Percentiles rank a stretch among this genome's conserved stretches.
Evolutionary conservation across 371 early-diverging fungal species (phyloP).

Genomic region (Lichtheimia hyalospora): DNA sequence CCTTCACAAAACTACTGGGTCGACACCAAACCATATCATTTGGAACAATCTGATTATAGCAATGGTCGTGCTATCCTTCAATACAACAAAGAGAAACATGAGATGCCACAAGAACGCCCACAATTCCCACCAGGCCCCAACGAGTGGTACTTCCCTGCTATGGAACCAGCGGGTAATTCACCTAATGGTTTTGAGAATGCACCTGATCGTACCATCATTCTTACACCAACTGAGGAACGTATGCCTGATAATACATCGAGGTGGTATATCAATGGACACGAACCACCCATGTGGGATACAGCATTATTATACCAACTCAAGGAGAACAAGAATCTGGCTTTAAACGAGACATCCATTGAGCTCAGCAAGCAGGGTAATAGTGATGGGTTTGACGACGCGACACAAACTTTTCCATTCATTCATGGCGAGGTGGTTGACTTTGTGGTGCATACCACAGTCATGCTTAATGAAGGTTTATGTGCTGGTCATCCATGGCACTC

Average conservation of each 20-base stretch:
- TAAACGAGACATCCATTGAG: slow-evolving; percentile 17
- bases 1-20: slow-evolving; percentile 14
- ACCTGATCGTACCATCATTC: slow-evolving; percentile 18
- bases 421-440: slow-evolving; percentile 31
- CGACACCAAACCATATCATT: slow-evolving; percentile 4
- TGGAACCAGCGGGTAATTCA: not conserved
- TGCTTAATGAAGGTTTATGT: slow-evolving; percentile 15
- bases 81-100: slow-evolving; percentile 4
- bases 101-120: not conserved
- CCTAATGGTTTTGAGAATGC: slow-evolving; percentile 9
- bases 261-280: slow-evolving; percentile 20
- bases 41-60: not conserved
- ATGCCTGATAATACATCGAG: slow-evolving; percentile 12
- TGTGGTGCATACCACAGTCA: slow-evolving; percentile 28
- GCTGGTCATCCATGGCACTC: slow-evolving; percentile 44
- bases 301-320: slow-evolving; percentile 12
- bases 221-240: slow-evolving; percentile 9
- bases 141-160: slow-evolving; percentile 18
- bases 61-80: slow-evolving; percentile 19
- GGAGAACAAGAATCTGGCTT: not conserved
- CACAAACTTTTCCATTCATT: slow-evolving; percentile 24
- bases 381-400: slow-evolving; percentile 17
- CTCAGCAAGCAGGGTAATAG: slow-evolving; percentile 2
- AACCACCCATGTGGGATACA: slow-evolving; percentile 4
- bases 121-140: slow-evolving; percentile 6